Base-by-base conservation (phyloP, 2,329 filamentous ascomycete genomes). In the Diaporthe ilicicola region DNA sequence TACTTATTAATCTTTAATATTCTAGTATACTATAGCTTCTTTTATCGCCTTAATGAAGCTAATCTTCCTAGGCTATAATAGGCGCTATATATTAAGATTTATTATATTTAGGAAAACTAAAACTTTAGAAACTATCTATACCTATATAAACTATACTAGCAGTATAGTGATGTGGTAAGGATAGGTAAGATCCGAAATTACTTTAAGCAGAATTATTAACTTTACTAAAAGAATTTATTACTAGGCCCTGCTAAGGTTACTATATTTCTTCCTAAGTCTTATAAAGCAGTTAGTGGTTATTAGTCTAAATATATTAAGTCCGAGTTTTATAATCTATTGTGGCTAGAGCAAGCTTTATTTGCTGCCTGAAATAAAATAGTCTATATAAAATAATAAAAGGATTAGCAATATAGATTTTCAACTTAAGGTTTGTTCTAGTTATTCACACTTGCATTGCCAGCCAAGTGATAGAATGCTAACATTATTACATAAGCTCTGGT, bases 71-170 rank as follows among this genome's bases (percentile, higher is more conserved):
- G 39, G 10, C 39, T 15, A 6, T 42, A 6, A 15, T 42, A 15
- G 39, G 39, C 39, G 10, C 39, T 2, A 42, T 42, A 42, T 42
- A 42, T 15, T 15, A 84, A 84, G 62, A 74, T 82, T 3, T 82
- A 82, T 76, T 78, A 79, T 42, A 71, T 82, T 4, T 78, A 73
- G 74, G 70, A 59, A 51, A 72, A 19, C 72, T 74, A 61, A 76
- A 76, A 72, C 51, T 76, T 74, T 15, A 73, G 69, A 39, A 77
- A 78, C 44, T 74, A 77, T 29, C 42, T 72, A 15, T 68, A 77
- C 3, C 56, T 77, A 34, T 71, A 75, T 17, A n/a, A 62, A 9
- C 44, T 78, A 12, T 61, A 76, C 39, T 56, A 73, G 32, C 12
- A 76, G 53, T 78, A 77, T 54, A 75, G 76, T 1, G 72, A 74